These are phyloP conservation scores for Arabidopsis arenosa DNA, from an alignment of 345 rosid species.

Conservation along the genomic window DNA sequence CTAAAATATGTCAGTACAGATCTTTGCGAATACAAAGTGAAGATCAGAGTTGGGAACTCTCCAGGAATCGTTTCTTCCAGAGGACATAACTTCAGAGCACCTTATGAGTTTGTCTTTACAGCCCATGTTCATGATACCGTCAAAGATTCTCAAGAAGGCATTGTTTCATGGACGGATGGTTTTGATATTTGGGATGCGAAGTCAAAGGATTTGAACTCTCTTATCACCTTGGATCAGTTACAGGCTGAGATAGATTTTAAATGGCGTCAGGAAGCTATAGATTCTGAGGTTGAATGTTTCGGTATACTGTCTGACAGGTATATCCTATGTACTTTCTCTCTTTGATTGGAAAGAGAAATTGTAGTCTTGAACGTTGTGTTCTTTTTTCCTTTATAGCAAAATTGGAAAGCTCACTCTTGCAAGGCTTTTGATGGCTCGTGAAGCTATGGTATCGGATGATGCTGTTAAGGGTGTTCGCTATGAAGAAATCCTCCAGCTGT, in stretches of 20 bases:
- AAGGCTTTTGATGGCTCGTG: constrained; percentile 75
- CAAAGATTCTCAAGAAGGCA: constrained; percentile 43
- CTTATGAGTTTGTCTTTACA: constrained; percentile 55
- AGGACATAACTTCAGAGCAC: constrained; percentile 54
- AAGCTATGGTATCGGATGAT: constrained; percentile 48
- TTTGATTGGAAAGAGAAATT: constrained; percentile 15
- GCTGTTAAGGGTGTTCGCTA: constrained; percentile 50
- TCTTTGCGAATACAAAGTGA: constrained; percentile 48
- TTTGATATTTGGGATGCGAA: constrained; percentile 50
- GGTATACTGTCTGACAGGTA: constrained; percentile 71
- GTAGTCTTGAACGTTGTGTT: constrained; percentile 6
- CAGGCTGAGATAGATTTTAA: constrained; percentile 45
- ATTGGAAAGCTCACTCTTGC: constrained; percentile 94
- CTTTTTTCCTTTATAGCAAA: constrained; percentile 59
- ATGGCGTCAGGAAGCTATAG: constrained; percentile 63
- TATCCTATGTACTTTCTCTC: constrained; percentile 27
- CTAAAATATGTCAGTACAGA: constrained; percentile 48
- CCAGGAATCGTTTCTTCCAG: constrained; percentile 71
- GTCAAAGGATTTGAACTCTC: constrained; percentile 47
- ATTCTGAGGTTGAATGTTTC: constrained; percentile 55
- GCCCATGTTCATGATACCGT: constrained; percentile 48
- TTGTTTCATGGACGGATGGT: constrained; percentile 67
- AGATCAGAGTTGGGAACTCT: constrained; percentile 65
- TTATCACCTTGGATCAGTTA: constrained; percentile 45
- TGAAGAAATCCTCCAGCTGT: constrained; percentile 71